Conservation (phyloP, 768 basidiomycete genomes). For the Phanerochaete sordida region DNA sequence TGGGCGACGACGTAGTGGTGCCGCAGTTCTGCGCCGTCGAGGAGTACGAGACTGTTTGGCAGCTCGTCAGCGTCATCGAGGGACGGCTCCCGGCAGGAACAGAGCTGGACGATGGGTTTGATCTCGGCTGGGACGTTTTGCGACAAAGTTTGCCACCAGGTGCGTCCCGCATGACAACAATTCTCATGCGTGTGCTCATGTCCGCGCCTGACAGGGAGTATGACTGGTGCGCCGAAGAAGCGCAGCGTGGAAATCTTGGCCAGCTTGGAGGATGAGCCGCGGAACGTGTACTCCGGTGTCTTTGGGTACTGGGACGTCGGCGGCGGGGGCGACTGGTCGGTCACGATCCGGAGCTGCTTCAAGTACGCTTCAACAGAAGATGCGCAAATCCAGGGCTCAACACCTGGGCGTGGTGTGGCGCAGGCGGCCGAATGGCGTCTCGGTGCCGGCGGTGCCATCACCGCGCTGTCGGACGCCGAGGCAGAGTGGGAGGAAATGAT, state of each 20-base stretch:
- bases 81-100: conserved; percentile 41
- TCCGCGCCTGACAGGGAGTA: conserved; percentile 58
- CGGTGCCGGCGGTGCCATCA: conserved; percentile 96
- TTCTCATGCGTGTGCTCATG: neutral
- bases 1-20: conserved; percentile 80
- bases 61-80: conserved; percentile 91
- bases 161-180: conserved; percentile 21
- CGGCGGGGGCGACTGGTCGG: conserved; percentile 89
- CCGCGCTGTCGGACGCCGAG: conserved; percentile 80
- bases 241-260: conserved; percentile 89
- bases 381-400: neutral
- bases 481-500: conserved; percentile 95
- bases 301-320: conserved; percentile 91
- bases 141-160: conserved; percentile 83
- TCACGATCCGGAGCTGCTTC: conserved; percentile 91
- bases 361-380: conserved; percentile 42
- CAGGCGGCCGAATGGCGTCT: conserved; percentile 55
- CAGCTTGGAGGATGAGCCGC: conserved; percentile 64
- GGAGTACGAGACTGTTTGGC: conserved; percentile 93
- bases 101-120: conserved; percentile 28
- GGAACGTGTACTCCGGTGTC: conserved; percentile 87
- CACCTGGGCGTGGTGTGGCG: neutral
- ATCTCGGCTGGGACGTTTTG: conserved; percentile 78
- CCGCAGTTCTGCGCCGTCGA: conserved; percentile 85
- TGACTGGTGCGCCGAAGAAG: conserved; percentile 97